These are phyloP conservation scores for Ustilago nuda DNA, from an alignment of 1,284 basidiomycete genomes.

Conservation along the genomic window DNA sequence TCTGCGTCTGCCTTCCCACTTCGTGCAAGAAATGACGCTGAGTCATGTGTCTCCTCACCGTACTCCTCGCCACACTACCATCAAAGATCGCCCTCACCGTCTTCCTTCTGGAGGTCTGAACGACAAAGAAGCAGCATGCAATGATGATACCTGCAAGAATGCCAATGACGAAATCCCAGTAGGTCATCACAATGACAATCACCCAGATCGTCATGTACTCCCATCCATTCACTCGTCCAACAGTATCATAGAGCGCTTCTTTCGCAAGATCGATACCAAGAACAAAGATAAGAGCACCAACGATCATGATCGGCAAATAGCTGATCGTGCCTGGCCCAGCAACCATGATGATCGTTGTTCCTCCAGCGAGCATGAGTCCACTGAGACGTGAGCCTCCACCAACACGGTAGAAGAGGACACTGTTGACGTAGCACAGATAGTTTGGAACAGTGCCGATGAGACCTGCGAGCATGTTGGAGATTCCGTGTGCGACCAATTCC, in stretches of 20 bases:
- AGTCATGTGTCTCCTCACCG: slow-evolving; percentile 86
- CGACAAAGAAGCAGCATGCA: slow-evolving; percentile 94
- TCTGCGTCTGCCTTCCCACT: slow-evolving; percentile 89
- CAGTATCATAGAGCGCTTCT: slow-evolving; percentile 93
- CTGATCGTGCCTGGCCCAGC: slow-evolving; percentile 77
- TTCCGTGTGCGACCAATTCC: slow-evolving; percentile 91
- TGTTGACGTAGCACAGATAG: slow-evolving; percentile 71
- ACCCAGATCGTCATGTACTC: slow-evolving; percentile 74
- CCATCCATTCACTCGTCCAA: slow-evolving; percentile 77
- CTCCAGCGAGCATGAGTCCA: slow-evolving; percentile 84
- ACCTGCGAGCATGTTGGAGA: slow-evolving; percentile 88
- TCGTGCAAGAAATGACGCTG: slow-evolving; percentile 90
- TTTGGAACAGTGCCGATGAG: slow-evolving; percentile 79
- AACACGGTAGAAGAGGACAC: slow-evolving; percentile 82
- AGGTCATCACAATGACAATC: slow-evolving; percentile 79
- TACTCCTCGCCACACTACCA: slow-evolving; percentile 75
- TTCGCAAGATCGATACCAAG: slow-evolving; percentile 93
- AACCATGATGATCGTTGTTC: slow-evolving; percentile 80
- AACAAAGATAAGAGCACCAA: slow-evolving; percentile 90
- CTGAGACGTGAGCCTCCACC: slow-evolving; percentile 87
- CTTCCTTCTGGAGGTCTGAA: slow-evolving; percentile 83
- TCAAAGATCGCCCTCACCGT: slow-evolving; percentile 65
- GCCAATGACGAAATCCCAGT: slow-evolving; percentile 82
- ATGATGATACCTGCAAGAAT: slow-evolving; percentile 91
- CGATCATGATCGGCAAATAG: slow-evolving; percentile 69